Evolutionary conservation across 805 yeast species (phyloP).

Genomic region (Yamadazyma scolyti): DNA sequence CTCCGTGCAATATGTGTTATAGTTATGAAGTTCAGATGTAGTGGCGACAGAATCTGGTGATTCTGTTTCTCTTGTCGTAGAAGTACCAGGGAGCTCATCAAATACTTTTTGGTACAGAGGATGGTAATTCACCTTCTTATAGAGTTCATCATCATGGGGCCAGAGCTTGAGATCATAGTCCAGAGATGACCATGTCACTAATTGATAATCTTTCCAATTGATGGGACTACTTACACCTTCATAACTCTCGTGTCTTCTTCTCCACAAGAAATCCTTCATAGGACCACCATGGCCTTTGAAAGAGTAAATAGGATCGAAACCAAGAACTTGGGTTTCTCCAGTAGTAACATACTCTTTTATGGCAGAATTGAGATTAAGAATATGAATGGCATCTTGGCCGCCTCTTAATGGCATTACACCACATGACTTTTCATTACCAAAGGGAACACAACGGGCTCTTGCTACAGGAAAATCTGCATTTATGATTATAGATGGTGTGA

Average conservation of each 20-base stretch:
- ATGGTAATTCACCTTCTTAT: conserved; percentile 33
- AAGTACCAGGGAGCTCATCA: conserved; percentile 2
- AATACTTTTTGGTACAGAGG: conserved; percentile 28
- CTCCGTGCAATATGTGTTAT: conserved; percentile 33
- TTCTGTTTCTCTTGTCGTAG: conserved; percentile 2
- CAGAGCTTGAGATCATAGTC: conserved; percentile 83
- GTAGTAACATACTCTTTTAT: conserved; percentile 22
- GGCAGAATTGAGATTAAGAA: conserved; percentile 46
- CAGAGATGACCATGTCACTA: conserved; percentile 86
- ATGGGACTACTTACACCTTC: conserved; percentile 45
- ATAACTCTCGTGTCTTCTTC: conserved; percentile 44
- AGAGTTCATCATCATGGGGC: conserved; percentile 50
- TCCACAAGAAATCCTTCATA: conserved; percentile 86
- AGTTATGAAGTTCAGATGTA: conserved; percentile 15
- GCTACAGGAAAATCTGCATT: conserved; percentile 81
- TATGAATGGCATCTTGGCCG: conserved; percentile 62
- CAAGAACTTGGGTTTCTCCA: conserved; percentile 23
- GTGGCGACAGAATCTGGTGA: conserved; percentile 1
- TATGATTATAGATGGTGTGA: conserved; percentile 55
- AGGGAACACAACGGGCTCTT: conserved; percentile 84
- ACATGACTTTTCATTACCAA: conserved; percentile 70
- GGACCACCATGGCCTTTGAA: conserved; percentile 84
- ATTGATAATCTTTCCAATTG: conserved; percentile 80
- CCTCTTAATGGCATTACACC: conserved; percentile 90
- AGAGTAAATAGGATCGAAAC: conserved; percentile 45